Evolutionary conservation across 129 eudicot genomes (phyloP).

Genomic region (Flaveria sonorensis): DNA sequence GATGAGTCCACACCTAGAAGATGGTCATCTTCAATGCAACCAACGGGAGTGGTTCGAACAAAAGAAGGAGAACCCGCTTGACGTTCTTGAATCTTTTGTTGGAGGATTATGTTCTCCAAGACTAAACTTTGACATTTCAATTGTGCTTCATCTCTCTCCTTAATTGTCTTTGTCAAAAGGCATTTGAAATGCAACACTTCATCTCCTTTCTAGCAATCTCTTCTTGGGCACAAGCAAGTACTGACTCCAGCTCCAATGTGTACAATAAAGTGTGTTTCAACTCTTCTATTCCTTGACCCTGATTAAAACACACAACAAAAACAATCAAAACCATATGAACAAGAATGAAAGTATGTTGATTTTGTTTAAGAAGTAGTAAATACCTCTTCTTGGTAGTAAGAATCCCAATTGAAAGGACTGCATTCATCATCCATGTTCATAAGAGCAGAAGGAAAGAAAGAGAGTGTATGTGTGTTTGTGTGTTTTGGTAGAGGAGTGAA

Average conservation of each 20-base stretch:
- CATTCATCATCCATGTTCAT: conserved; percentile 71
- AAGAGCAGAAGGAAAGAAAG: conserved; percentile 28
- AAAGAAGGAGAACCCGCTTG: conserved; percentile 28
- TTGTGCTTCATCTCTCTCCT: conserved; percentile 74
- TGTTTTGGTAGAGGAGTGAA: conserved; percentile 39
- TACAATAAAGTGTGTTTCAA: conserved; percentile 68
- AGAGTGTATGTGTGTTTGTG: conserved; percentile 12
- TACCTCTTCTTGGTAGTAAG: conserved; percentile 76
- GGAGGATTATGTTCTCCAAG: conserved; percentile 57
- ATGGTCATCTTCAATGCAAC: conserved; percentile 49
- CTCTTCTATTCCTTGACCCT: conserved; percentile 57
- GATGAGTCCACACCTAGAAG: conserved; percentile 41
- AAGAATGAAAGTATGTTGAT: conserved; percentile 10
- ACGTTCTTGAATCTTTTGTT: conserved; percentile 49
- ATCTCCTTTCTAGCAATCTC: conserved; percentile 75
- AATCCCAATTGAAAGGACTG: conserved; percentile 69
- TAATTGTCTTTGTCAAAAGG: conserved; percentile 48
- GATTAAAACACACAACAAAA: not conserved
- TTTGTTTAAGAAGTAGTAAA: not conserved
- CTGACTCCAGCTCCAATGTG: conserved; percentile 71
- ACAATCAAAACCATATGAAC: conserved; percentile 21
- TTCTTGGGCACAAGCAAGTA: conserved; percentile 65
- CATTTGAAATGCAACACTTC: conserved; percentile 63
- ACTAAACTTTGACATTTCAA: conserved; percentile 54
- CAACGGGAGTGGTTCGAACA: conserved; percentile 29